Conservation (phyloP, 306 rosid genomes). For the Medicago lupulina region DNA sequence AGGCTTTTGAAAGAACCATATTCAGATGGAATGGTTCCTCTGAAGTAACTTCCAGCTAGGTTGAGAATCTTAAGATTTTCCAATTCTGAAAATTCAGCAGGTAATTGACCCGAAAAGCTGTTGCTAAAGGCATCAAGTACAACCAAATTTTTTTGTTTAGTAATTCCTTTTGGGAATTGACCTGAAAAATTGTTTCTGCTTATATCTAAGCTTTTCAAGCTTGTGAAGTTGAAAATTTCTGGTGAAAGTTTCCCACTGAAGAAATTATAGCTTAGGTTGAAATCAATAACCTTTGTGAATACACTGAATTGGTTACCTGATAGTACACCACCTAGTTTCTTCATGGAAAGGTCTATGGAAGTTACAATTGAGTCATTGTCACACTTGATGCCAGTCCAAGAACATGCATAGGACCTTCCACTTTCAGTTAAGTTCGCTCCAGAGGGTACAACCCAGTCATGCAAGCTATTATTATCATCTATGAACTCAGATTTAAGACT, state of each 20-base stretch:
- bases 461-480: conserved; percentile 58
- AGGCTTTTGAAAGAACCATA: conserved; percentile 80
- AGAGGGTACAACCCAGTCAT: conserved; percentile 67
- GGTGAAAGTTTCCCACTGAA: conserved; percentile 78
- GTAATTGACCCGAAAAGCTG: conserved; percentile 83
- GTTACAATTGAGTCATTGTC: conserved; percentile 57
- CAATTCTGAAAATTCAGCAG: conserved; percentile 68
- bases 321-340: conserved; percentile 63
- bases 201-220: conserved; percentile 67
- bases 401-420: conserved; percentile 66
- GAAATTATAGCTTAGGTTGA: conserved; percentile 77
- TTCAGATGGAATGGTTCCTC: conserved; percentile 81
- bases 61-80: conserved; percentile 66
- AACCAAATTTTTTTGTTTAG: conserved; percentile 53
- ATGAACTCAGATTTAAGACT: conserved; percentile 74
- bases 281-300: conserved; percentile 65
- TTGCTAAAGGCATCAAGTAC: conserved; percentile 91
- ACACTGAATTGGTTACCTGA: conserved; percentile 68
- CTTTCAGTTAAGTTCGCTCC: conserved; percentile 46
- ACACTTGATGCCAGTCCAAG: conserved; percentile 87
- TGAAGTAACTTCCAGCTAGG: conserved; percentile 95
- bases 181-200: conserved; percentile 96
- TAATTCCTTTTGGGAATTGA: conserved; percentile 67
- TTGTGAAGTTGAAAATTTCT: conserved; percentile 70
- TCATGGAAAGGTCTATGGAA: conserved; percentile 78